Evolutionary conservation across 192 early-diverging fungal species (phyloP), one percentile per base, ranked within the genome.

Genomic region (Mortierella alpina): DNA sequence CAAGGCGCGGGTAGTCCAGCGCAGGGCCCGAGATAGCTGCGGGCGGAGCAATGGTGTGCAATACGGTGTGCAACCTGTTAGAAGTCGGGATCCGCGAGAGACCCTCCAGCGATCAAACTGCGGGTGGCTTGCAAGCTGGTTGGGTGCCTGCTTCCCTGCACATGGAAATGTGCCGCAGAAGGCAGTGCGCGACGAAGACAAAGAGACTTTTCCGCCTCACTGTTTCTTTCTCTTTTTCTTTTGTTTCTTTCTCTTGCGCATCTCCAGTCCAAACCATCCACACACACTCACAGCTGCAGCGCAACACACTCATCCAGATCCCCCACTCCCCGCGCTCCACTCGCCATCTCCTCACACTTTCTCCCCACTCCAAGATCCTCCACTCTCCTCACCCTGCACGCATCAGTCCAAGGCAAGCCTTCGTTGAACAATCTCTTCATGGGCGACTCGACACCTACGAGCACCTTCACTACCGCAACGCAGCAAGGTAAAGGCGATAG

Each of bases 41-140:
- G 31, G 31, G 31, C 31, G 31, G 31, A 31, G 31, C 31, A 31
- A 31, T 31, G 31, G 31, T 31, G 31, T 31, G 31, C 31, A 31
- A 31, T 31, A 31, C 1, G 31, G 31, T 31, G 31, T 31, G 31
- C 31, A 31, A 22, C 58, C 58, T 42, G 9, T 59, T 59, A 6
- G 58, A 59, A 41, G 31, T 1, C 31, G 31, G 31, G 31, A 31
- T 31, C 31, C 31, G 31, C 31, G 1, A 31, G 31, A n/a, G 11
- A 22, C 6, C 7, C 9, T 9, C 10, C 20, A 46, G 62, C 47
- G 52, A 56, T 20, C 52, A 64, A 56, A 75, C 73, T 75, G 73
- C 73, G 73, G 73, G 73, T 68, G 73, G 73, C 73, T 75, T 75
- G 60, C 53, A 2, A 2, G 23, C 50, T 52, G 50, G 23, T 22